Base-by-base conservation (phyloP, 257 asterid genomes). In the Solanum chilense region DNA sequence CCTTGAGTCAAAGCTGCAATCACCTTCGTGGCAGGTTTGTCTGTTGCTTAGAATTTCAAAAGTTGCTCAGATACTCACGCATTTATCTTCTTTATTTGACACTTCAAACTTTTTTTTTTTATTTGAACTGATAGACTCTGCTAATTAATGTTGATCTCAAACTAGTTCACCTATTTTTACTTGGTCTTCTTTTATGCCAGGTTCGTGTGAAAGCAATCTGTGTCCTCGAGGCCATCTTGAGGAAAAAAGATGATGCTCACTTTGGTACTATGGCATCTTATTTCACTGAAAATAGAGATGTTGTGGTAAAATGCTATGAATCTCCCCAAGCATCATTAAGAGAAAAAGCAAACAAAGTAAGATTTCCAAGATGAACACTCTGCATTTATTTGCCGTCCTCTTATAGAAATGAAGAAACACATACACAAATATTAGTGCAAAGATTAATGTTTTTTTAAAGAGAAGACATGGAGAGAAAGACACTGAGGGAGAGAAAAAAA, bases 251-350 rank as follows among this genome's bases (percentile, higher is more conserved):
- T 60, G 98, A 94, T 9, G 94, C 90, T 6, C 91, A 92, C 47
- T 95, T 95, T 90, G 90, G 93, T 68, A 89, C 87, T 56, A 89
- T 96, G 89, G 89, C 92, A 77, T 93, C 95, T 8, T 95, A 95
- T 88, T 96, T 97, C 85, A 89, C 86, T 80, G 96, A 95, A 83
- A 96, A 97, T 93, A 91, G 60, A 44, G 93, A 94, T 89, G 91
- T 87, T 86, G 93, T 97, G 90, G 89, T 93, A 64, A 96, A 91
- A 82, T 97, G 99, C 92, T 94, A 93, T 84, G 98, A 96, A 92
- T 97, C 98, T 85, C 99, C 99, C 47, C 99, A 97, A 90, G 98
- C 99, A 60, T 97, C 99, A 78, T 87, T 97, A 90, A 94, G 99
- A 89, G 99, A 97, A 90, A 97, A 96, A 87, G 97, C 99, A 88